Percentiles rank a stretch among this genome's conserved stretches.
These are phyloP conservation scores for Gnomoniopsis sp. DNA, from an alignment of 2,329 filamentous ascomycete genomes.

Conservation along the genomic window DNA sequence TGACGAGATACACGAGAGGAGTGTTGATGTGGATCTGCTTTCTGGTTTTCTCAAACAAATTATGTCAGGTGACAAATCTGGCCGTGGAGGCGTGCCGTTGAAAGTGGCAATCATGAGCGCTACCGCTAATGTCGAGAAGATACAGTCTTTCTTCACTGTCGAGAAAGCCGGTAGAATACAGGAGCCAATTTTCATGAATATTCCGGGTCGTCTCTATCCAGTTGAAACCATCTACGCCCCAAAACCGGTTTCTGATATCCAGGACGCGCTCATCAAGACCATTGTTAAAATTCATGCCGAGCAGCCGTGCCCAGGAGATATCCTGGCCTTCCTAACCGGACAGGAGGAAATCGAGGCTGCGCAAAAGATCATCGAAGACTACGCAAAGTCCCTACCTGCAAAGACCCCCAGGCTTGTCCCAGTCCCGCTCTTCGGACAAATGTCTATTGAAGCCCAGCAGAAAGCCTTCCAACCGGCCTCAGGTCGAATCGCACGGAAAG, in stretches of 20 bases:
- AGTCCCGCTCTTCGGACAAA: slow-evolving; percentile 83
- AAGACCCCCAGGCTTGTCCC: slow-evolving; percentile 71
- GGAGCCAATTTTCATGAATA: slow-evolving; percentile 46
- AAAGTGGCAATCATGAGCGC: slow-evolving; percentile 98
- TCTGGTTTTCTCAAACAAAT: slow-evolving; percentile 85
- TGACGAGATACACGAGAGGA: slow-evolving; percentile 95
- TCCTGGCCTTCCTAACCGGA: slow-evolving; percentile 87
- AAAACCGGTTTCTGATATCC: slow-evolving; percentile 73
- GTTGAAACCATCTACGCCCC: slow-evolving; percentile 75
- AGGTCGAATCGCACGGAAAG: slow-evolving; percentile 72
- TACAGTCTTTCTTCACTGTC: slow-evolving; percentile 69
- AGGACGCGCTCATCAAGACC: slow-evolving; percentile 75
- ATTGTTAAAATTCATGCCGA: slow-evolving; percentile 85
- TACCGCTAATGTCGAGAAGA: slow-evolving; percentile 80
- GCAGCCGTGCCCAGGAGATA: slow-evolving; percentile 88
- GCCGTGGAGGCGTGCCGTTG: slow-evolving; percentile 68
- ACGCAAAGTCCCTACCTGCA: slow-evolving; percentile 67
- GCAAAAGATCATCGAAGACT: slow-evolving; percentile 77
- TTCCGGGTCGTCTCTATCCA: slow-evolving; percentile 83
- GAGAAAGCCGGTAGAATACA: slow-evolving; percentile 8
- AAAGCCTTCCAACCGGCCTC: slow-evolving; percentile 76
- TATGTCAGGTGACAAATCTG: slow-evolving; percentile 57
- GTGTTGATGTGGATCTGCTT: slow-evolving; percentile 88
- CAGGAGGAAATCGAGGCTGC: slow-evolving; percentile 88
- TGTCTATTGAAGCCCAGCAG: slow-evolving; percentile 83